Evolutionary conservation across 2,329 filamentous ascomycete genomes (phyloP).

Genomic region (Pochonia chlamydosporia): DNA sequence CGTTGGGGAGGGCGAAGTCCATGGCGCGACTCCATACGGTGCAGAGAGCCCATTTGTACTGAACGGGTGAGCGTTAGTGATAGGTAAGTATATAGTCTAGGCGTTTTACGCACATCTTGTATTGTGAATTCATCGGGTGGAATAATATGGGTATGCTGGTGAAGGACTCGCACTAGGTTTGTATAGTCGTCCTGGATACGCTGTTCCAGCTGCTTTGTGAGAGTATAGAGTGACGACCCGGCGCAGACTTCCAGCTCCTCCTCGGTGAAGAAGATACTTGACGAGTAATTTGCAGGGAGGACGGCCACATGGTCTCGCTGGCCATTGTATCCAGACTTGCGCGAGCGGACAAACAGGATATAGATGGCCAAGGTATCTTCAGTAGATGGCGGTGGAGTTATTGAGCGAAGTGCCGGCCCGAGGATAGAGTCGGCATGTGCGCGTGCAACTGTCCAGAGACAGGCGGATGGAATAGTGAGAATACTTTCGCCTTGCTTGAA

Average conservation of each 20-base stretch:
- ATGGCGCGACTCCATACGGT: conserved; percentile 23
- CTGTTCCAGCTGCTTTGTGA: conserved; percentile 24
- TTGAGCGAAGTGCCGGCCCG: conserved; percentile 23
- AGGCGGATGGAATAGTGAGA: conserved; percentile 23
- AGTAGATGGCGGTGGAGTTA: conserved; percentile 23
- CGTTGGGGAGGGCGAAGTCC: conserved; percentile 21
- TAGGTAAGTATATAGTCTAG: conserved; percentile 8
- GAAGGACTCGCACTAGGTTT: conserved; percentile 20
- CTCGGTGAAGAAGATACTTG: conserved; percentile 28
- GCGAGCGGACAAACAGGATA: conserved; percentile 27
- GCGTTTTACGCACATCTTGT: conserved; percentile 22
- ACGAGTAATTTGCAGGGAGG: conserved; percentile 25
- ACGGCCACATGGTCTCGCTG: conserved; percentile 20
- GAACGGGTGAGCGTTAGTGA: conserved; percentile 10
- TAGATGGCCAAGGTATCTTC: conserved; percentile 26
- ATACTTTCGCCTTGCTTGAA: conserved; percentile 27
- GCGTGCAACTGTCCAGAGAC: conserved; percentile 26
- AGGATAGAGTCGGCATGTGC: conserved; percentile 26
- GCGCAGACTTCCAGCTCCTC: conserved; percentile 27
- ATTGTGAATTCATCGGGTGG: conserved; percentile 25
- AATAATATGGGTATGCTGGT: conserved; percentile 25
- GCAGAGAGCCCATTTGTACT: conserved; percentile 31
- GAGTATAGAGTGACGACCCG: conserved; percentile 24
- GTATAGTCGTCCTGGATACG: conserved; percentile 24
- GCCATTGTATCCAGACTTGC: conserved; percentile 25